Evolutionary conservation across 2,329 filamentous ascomycete species (phyloP), one percentile per base, ranked within the genome.

Genomic region (Diaporthe citrichinensis): DNA sequence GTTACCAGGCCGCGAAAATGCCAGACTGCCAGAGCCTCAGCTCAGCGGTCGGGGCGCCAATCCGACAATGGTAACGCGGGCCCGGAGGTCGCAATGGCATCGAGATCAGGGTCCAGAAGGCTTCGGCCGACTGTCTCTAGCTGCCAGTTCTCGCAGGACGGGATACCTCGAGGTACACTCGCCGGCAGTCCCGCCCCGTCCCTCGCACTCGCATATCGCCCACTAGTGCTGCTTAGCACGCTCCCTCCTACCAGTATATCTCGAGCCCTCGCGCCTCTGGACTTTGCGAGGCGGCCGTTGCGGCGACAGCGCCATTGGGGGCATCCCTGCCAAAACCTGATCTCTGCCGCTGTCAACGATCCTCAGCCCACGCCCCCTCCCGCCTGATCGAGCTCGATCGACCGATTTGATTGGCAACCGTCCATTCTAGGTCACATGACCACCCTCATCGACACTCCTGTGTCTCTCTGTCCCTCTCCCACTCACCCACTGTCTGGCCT

Each of bases 261-360:
- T 41, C 23, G 28, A 23, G 58, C 39, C n/a, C 17, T 68, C 62
- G 62, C 44, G 12, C 62, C 44, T 68, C 20, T 68, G 62, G 55
- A 46, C 55, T 65, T 57, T 72, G 58, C 62, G 34, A 71, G 57
- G 69, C 55, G 31, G 36, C 49, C 46, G 67, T 59, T 62, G 44
- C 49, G 73, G 67, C 73, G 67, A 25, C 55, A 46, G 39, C 34
- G 4, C 20, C 34, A 20, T n/a, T 23, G 57, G 28, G n/a, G 25
- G 8, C 41, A 69, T 75, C 74, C 74, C 46, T 34, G 74, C 41
- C 28, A 6, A 51, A 28, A 34, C 34, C 74, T 75, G 74, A 75
- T 75, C 58, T 71, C 61, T 53, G 57, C 59, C 58, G 44, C 74
- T 73, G 71, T 59, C 69, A 68, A 69, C 69, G 74, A 75, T 75